These are phyloP conservation scores for Paramarasmius palmivorus DNA, from an alignment of 1,284 basidiomycete species.

Conservation along the genomic window DNA sequence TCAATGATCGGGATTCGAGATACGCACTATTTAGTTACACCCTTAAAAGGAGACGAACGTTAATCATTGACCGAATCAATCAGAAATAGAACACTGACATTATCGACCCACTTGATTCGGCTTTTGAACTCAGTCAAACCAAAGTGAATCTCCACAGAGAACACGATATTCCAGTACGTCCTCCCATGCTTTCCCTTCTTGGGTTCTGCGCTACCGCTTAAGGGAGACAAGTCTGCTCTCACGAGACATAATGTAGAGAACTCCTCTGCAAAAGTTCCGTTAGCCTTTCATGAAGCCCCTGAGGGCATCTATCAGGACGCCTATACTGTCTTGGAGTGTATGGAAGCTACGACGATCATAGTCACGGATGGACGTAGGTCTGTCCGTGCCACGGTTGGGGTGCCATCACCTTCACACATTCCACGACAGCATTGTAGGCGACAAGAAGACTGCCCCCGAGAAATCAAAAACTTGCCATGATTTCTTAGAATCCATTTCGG, in stretches of 20 bases:
- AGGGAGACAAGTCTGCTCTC: slow-evolving; percentile 69
- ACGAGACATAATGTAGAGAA: slow-evolving; percentile 78
- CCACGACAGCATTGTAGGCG: no score
- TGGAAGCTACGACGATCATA: no score
- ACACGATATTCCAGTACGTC: slow-evolving; percentile 78
- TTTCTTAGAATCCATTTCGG: slow-evolving; percentile 73
- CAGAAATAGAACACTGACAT: slow-evolving; percentile 42
- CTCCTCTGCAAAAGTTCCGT: slow-evolving; percentile 40
- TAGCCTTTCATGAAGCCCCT: neutral
- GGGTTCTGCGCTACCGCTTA: slow-evolving; percentile 66
- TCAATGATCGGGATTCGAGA: neutral
- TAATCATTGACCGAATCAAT: slow-evolving; percentile 10
- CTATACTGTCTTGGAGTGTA: no score
- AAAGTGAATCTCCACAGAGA: slow-evolving; percentile 80
- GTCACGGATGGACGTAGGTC: no score
- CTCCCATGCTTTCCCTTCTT: slow-evolving; percentile 64
- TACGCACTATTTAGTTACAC: slow-evolving; percentile 63
- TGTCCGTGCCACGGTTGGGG: no score
- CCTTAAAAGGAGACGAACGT: slow-evolving; percentile 34
- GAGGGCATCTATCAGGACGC: no score
- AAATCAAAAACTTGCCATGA: slow-evolving; percentile 50
- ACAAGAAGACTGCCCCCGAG: no score
- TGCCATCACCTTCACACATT: no score
- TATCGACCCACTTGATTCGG: slow-evolving; percentile 78
- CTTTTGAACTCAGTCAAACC: slow-evolving; percentile 79